Evolutionary conservation across 768 basidiomycete genomes (phyloP), one percentile per base, ranked within the genome.

Genomic region (Suillus occidentalis): DNA sequence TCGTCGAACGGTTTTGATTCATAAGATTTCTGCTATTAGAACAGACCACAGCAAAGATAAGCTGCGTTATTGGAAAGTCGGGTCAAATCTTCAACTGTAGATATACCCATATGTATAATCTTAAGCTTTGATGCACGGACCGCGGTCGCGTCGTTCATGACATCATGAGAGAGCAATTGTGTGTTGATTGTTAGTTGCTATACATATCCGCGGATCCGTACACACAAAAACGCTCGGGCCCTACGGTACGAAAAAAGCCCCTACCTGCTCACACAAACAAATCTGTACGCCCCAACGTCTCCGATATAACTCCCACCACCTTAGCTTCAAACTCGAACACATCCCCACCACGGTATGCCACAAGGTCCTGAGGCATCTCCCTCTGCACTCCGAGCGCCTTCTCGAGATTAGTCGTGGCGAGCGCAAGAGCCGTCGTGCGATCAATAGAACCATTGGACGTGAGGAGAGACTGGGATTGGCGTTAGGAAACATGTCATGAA

Each of bases 341-440:
- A n/a, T 78, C 76, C 5, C 80, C 78, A 0, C 80, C 77, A 40
- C 66, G 70, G 18, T 78, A 80, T 1, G 80, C 81, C 6, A 83
- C 72, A 43, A 79, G 77, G 62, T 79, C 77, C 34, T 74, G 73
- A n/a, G 78, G 72, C 61, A 68, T 72, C 6, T 67, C 43, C 8
- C 59, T 59, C 4, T 63, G 40, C 3, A 83, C 72, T 1, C 81
- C 82, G 2, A 84, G 72, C 18, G 83, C 70, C 55, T 72, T 77
- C 70, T 84, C 81, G 28, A 84, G 71, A 63, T 81, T 84, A n/a
- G 72, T 73, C 0, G 78, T 79, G 31, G 72, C 78, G 6, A 84
- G 72, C 13, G 73, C 77, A 22, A 82, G 67, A 0, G 76, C 77
- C 6, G 76, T 72, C 16, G 73, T 68, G 55, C 68, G 73, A 53